Evolutionary conservation across 202 grass and related monocot genomes (phyloP).

Genomic region (Carex arenaria): DNA sequence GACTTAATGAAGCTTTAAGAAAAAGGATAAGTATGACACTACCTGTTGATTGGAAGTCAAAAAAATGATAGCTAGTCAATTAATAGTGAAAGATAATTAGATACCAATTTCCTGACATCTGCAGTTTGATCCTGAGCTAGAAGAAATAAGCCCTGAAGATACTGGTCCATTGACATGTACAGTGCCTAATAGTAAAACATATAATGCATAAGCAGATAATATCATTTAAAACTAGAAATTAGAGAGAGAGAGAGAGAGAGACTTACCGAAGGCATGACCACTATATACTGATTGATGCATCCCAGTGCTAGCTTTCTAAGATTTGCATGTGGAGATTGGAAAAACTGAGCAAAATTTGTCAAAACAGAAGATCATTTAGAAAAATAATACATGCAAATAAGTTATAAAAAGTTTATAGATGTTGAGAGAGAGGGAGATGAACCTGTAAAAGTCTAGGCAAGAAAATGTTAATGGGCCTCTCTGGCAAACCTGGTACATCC

Average conservation of each 20-base stretch:
- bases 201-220: slow-evolving; percentile 5
- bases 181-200: slow-evolving; percentile 46
- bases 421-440: neutral
- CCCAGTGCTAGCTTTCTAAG: slow-evolving; percentile 86
- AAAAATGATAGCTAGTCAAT: neutral
- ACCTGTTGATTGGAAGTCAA: slow-evolving; percentile 20
- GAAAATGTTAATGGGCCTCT: slow-evolving; percentile 90
- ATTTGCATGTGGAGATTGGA: slow-evolving; percentile 75
- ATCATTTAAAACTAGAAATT: neutral
- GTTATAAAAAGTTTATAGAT: neutral
- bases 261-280: slow-evolving; percentile 83
- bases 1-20: neutral
- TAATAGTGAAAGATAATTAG: slow-evolving; percentile 11
- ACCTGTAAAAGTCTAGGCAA: slow-evolving; percentile 90
- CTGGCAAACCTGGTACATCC: slow-evolving; percentile 80
- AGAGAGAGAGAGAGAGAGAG: neutral
- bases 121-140: slow-evolving; percentile 78
- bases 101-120: slow-evolving; percentile 92
- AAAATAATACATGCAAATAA: neutral
- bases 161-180: slow-evolving; percentile 95
- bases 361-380: slow-evolving; percentile 16
- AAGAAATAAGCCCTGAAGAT: slow-evolving; percentile 89
- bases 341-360: slow-evolving; percentile 49
- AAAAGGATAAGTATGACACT: neutral
- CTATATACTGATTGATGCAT: slow-evolving; percentile 90